phyloP scores from a whole-genome alignment of 139 green algal species.

The Klebsormidium nitens region DNA sequence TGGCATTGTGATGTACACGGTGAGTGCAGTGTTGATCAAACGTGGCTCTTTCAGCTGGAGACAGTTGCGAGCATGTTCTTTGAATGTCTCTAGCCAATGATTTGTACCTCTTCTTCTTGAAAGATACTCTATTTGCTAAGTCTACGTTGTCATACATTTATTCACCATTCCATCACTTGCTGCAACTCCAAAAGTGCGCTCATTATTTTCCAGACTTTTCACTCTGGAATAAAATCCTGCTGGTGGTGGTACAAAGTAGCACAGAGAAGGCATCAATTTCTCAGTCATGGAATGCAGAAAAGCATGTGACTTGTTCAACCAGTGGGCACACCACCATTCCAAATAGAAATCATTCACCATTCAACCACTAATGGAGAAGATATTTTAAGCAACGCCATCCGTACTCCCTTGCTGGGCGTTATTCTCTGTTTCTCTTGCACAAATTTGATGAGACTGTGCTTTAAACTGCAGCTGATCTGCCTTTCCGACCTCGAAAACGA shows the following conservation, averaged over 20 bases:
- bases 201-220: not conserved
- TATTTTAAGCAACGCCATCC: too few relatives aligned
- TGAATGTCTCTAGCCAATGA: too few relatives aligned
- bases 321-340: not conserved
- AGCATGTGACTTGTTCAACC: not conserved
- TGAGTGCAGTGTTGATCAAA: not conserved
- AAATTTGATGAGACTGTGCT: too few relatives aligned
- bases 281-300: too few relatives aligned
- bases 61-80: too few relatives aligned
- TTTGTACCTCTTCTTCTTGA: too few relatives aligned
- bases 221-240: too few relatives aligned
- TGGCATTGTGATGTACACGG: constrained; percentile 57
- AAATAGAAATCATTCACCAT: not conserved
- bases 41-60: too few relatives aligned
- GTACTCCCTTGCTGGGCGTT: too few relatives aligned
- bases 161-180: not conserved
- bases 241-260: too few relatives aligned
- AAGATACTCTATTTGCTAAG: not conserved
- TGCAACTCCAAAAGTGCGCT: not conserved
- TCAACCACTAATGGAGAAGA: not conserved
- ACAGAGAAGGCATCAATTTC: too few relatives aligned
- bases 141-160: not conserved
- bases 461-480: constrained; percentile 64
- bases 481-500: constrained; percentile 79
- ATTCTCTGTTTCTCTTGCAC: too few relatives aligned